Conservation (phyloP, 495 filamentous ascomycete genomes). For the Aspergillus sclerotiicarbonarius region DNA sequence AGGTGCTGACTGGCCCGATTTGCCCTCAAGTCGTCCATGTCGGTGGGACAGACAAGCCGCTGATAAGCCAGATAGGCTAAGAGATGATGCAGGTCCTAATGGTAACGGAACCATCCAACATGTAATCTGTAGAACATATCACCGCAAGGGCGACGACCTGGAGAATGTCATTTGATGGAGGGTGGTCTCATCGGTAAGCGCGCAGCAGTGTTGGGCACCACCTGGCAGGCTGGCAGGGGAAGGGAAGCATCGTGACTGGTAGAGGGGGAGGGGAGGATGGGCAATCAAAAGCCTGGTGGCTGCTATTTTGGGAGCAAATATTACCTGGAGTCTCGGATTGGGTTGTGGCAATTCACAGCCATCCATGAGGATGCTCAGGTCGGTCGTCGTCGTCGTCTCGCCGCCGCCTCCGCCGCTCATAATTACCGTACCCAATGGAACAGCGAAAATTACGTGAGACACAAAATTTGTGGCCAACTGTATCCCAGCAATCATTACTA, state of each 20-base stretch:
- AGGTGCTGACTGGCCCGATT: conserved; percentile 15
- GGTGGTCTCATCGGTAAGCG: conserved; percentile 15
- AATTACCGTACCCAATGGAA: background rate
- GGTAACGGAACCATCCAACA: conserved; percentile 15
- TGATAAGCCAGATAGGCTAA: conserved; percentile 22
- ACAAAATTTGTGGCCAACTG: background rate
- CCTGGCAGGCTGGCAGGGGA: background rate
- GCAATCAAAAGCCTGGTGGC: conserved; percentile 6
- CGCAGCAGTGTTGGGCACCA: conserved; percentile 8
- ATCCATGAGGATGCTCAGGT: conserved; percentile 1
- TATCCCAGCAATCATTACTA: conserved; percentile 7
- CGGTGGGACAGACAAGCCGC: conserved; percentile 19
- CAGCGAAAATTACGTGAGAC: conserved; percentile 2
- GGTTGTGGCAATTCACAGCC: conserved; percentile 17
- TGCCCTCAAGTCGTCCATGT: conserved; percentile 14
- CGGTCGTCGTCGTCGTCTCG: background rate
- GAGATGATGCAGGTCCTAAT: conserved; percentile 13
- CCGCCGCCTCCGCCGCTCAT: background rate
- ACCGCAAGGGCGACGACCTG: conserved; percentile 10
- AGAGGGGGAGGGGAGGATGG: conserved; percentile 1
- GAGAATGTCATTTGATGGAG: conserved; percentile 11
- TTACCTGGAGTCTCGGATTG: conserved; percentile 10
- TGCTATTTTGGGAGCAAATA: conserved; percentile 19
- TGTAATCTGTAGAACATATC: conserved; percentile 10
- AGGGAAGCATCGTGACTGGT: conserved; percentile 10